Evolutionary conservation across 2,329 filamentous ascomycete species (phyloP).

Genomic region (Reticulascus tulasneorum): DNA sequence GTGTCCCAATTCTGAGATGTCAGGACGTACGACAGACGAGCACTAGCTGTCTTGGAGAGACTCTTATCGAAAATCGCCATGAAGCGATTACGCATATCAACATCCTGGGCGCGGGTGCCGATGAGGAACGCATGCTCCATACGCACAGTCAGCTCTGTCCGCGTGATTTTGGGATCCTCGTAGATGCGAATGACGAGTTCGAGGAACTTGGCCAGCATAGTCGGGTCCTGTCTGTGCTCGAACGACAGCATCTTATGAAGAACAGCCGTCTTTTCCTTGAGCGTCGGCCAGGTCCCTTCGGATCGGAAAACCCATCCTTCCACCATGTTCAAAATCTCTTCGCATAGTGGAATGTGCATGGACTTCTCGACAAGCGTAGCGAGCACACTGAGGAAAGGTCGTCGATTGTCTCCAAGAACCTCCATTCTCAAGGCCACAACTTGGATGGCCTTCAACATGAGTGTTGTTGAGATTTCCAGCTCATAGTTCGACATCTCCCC

Average conservation of each 20-base stretch:
- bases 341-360: conserved; percentile 77
- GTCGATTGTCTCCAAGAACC: conserved; percentile 80
- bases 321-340: conserved; percentile 90
- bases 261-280: conserved; percentile 98
- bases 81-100: conserved; percentile 95
- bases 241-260: conserved; percentile 99
- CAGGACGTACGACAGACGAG: conserved; percentile 83
- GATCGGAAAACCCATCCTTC: conserved; percentile 95
- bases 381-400: conserved; percentile 91
- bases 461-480: conserved; percentile 78
- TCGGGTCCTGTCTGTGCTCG: conserved; percentile 77
- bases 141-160: conserved; percentile 91
- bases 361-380: conserved; percentile 96
- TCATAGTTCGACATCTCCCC: conserved; percentile 70
- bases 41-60: conserved; percentile 85
- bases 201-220: conserved; percentile 86
- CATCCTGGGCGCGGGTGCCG: conserved; percentile 85
- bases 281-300: conserved; percentile 89
- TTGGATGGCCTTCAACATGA: conserved; percentile 95
- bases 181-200: conserved; percentile 97
- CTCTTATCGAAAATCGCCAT: conserved; percentile 95
- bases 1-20: conserved; percentile 96
- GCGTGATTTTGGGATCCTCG: conserved; percentile 91
- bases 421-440: conserved; percentile 91
- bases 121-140: conserved; percentile 98